Percentiles rank a stretch among this genome's conserved stretches.
These are phyloP conservation scores for Heterobasidion irregulare DNA, from an alignment of 1,284 basidiomycete genomes.

Conservation along the genomic window DNA sequence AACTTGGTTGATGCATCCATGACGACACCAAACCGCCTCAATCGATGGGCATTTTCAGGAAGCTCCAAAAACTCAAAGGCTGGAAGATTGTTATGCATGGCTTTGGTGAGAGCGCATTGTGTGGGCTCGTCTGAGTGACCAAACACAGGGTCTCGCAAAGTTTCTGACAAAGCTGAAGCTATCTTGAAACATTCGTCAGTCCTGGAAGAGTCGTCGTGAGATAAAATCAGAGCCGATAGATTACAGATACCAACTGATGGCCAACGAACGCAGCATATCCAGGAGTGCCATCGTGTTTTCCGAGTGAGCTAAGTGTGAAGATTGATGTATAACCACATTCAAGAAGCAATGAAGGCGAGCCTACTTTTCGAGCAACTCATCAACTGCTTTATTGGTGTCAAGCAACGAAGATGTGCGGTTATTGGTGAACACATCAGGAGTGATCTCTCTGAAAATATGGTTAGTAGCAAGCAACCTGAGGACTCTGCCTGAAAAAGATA, in stretches of 20 bases:
- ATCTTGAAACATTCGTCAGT: constrained; percentile 18
- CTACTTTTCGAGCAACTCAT: constrained; percentile 7
- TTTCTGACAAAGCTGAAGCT: constrained; percentile 18
- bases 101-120: constrained; percentile 17
- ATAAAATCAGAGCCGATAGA: not conserved
- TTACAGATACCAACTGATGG: constrained; percentile 13
- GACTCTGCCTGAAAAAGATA: constrained; percentile 14
- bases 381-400: constrained; percentile 18
- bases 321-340: not conserved
- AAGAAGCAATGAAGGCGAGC: not conserved
- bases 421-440: constrained; percentile 23
- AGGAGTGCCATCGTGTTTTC: constrained; percentile 18
- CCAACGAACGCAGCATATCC: constrained; percentile 17
- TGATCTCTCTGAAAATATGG: constrained; percentile 20
- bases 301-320: not conserved
- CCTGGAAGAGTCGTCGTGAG: constrained; percentile 6
- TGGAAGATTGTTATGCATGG: constrained; percentile 14
- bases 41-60: constrained; percentile 14
- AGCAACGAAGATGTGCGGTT: constrained; percentile 20
- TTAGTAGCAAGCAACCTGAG: constrained; percentile 20
- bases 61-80: constrained; percentile 18
- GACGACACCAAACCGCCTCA: constrained; percentile 16
- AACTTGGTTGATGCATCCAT: constrained; percentile 18
- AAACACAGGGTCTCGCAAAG: constrained; percentile 12
- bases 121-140: constrained; percentile 1